Conservation (phyloP, 306 rosid genomes). For the Pueraria montana region DNA sequence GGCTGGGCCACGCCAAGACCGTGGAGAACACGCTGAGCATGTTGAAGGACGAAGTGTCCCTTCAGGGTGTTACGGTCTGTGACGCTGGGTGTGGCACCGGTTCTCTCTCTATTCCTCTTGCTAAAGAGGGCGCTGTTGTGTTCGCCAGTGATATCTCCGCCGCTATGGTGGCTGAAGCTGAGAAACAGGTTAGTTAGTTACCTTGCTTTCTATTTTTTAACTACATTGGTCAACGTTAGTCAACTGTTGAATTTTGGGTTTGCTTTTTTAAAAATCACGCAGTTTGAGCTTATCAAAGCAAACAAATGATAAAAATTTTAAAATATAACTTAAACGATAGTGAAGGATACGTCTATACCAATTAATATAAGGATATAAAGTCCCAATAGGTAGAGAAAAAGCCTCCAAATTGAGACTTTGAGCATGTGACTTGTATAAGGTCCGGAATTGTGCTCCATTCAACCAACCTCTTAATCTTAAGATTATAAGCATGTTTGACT, state of each 20-base stretch:
- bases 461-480: too few species aligned
- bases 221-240: background rate
- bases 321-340: too few species aligned
- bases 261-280: background rate
- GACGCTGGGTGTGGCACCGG: constrained; percentile 99
- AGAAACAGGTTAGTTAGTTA: constrained; percentile 72
- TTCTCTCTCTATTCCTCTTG: constrained; percentile 85
- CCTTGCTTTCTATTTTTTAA: background rate
- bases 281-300: background rate
- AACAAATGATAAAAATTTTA: too few species aligned
- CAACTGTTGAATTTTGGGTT: background rate
- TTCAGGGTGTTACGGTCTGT: constrained; percentile 74
- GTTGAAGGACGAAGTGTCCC: constrained; percentile 77
- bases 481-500: too few species aligned
- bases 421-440: too few species aligned
- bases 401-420: too few species aligned
- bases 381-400: too few species aligned
- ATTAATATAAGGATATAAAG: too few species aligned
- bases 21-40: constrained; percentile 77
- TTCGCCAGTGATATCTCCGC: constrained; percentile 84
- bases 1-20: constrained; percentile 88
- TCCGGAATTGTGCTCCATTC: too few species aligned
- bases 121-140: constrained; percentile 82
- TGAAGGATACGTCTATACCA: too few species aligned
- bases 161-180: constrained; percentile 92